Conservation (phyloP, 305 asterid genomes). For the Solanum hybrid region DNA sequence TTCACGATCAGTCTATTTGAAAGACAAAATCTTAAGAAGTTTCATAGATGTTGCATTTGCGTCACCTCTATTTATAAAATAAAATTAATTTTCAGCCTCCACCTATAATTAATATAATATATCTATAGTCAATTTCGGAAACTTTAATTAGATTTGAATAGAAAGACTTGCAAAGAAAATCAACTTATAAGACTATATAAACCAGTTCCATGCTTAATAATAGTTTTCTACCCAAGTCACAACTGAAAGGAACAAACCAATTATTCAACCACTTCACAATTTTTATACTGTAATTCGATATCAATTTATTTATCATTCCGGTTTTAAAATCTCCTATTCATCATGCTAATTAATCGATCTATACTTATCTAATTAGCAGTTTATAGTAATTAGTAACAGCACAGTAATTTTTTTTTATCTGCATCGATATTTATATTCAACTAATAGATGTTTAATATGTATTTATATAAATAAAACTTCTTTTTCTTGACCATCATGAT, state of each 20-base stretch:
- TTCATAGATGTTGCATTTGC: neutral
- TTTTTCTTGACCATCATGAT: neutral
- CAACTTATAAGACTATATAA: conserved; percentile 15
- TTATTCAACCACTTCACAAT: conserved; percentile 42
- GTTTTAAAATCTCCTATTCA: neutral
- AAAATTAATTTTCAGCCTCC: neutral
- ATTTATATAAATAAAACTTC: neutral
- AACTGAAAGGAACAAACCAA: conserved; percentile 85
- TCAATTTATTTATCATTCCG: neutral
- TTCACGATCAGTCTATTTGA: neutral
- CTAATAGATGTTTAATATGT: neutral
- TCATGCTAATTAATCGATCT: neutral
- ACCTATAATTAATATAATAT: neutral
- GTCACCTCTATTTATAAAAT: neutral
- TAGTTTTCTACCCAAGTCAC: conserved; percentile 60
- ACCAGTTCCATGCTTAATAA: conserved; percentile 73
- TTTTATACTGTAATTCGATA: neutral
- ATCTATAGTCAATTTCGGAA: neutral
- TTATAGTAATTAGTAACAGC: neutral
- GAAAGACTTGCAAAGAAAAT: neutral
- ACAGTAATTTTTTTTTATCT: neutral
- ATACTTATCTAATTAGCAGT: neutral
- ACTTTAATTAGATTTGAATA: neutral
- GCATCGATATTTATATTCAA: neutral
- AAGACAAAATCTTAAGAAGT: neutral